A percentile compares a stretch with the other conserved stretches of the same genome.
These are phyloP conservation scores for Waltiozyma solani DNA, from an alignment of 1,139 yeast species.

Conservation along the genomic window DNA sequence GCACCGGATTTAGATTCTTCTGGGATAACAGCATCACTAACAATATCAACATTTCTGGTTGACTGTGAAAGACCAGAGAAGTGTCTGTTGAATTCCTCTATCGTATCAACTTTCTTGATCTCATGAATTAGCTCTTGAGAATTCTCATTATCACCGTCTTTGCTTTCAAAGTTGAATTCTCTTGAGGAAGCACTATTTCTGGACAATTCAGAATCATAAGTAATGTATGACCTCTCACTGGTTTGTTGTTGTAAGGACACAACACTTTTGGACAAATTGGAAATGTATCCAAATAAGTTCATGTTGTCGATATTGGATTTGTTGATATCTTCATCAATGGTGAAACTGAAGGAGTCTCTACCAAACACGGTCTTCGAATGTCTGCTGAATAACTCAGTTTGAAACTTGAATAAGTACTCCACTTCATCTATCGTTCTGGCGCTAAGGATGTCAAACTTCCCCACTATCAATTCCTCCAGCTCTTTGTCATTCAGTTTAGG, in stretches of 20 bases:
- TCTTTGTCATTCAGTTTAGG: conserved; percentile 22
- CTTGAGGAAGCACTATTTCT: conserved; percentile 6
- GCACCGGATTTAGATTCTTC: no score
- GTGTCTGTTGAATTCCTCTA: not conserved
- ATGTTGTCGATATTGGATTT: conserved; percentile 20
- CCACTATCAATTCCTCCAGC: conserved; percentile 24
- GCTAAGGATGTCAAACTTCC: conserved; percentile 62
- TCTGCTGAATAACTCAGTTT: conserved; percentile 23
- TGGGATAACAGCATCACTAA: not conserved
- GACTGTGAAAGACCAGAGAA: not conserved
- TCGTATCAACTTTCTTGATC: not conserved
- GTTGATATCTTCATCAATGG: conserved; percentile 6
- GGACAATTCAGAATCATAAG: conserved; percentile 14
- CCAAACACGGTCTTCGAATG: conserved; percentile 5
- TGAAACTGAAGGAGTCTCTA: conserved; percentile 14
- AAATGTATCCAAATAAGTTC: conserved; percentile 19
- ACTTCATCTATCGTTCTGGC: conserved; percentile 76
- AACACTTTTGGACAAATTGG: conserved; percentile 18
- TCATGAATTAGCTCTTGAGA: not conserved
- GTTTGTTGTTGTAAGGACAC: conserved; percentile 14
- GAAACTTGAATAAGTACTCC: conserved; percentile 27
- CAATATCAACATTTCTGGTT: not conserved
- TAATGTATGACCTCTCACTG: conserved; percentile 12
- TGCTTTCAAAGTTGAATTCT: conserved; percentile 15
- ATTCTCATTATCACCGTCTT: not conserved